A percentile compares a stretch with the other conserved stretches of the same genome.
Conservation (phyloP, 805 yeast genomes). For the Ascoidea asiatica region DNA sequence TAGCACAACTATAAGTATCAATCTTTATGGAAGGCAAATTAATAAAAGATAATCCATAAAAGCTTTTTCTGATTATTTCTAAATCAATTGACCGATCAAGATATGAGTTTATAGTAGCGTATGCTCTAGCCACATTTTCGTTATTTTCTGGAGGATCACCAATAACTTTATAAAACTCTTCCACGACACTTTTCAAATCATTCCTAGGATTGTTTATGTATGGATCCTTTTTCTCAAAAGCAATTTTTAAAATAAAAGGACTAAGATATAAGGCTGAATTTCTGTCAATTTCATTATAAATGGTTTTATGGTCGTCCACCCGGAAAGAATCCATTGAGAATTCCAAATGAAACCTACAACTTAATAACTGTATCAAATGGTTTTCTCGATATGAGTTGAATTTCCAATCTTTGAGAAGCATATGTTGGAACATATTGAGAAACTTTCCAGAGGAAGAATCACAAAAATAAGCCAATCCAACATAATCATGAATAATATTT, state of each 20-base stretch:
- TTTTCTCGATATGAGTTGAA: slow-evolving; percentile 34
- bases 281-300: slow-evolving; percentile 23
- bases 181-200: slow-evolving; percentile 63
- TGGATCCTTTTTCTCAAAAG: slow-evolving; percentile 46
- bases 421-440: slow-evolving; percentile 42
- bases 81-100: slow-evolving; percentile 33
- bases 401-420: slow-evolving; percentile 29
- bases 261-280: slow-evolving; percentile 27
- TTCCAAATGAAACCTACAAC: slow-evolving; percentile 64
- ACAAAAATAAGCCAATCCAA: slow-evolving; percentile 63
- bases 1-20: slow-evolving; percentile 23
- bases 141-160: slow-evolving; percentile 49
- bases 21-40: slow-evolving; percentile 18
- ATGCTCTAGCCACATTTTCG: slow-evolving; percentile 31
- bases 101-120: slow-evolving; percentile 29
- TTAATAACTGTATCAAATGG: slow-evolving; percentile 64
- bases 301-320: slow-evolving; percentile 55
- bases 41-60: slow-evolving; percentile 32
- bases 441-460: slow-evolving; percentile 49
- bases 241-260: slow-evolving; percentile 37
- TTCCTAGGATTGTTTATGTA: slow-evolving; percentile 45
- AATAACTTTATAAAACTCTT: slow-evolving; percentile 52
- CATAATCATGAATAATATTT: slow-evolving; percentile 52
- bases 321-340: slow-evolving; percentile 44
- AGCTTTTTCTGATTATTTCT: slow-evolving; percentile 31